Evolutionary conservation across 2,329 filamentous ascomycete species (phyloP).

Genomic region (Geosmithia putterillii): DNA sequence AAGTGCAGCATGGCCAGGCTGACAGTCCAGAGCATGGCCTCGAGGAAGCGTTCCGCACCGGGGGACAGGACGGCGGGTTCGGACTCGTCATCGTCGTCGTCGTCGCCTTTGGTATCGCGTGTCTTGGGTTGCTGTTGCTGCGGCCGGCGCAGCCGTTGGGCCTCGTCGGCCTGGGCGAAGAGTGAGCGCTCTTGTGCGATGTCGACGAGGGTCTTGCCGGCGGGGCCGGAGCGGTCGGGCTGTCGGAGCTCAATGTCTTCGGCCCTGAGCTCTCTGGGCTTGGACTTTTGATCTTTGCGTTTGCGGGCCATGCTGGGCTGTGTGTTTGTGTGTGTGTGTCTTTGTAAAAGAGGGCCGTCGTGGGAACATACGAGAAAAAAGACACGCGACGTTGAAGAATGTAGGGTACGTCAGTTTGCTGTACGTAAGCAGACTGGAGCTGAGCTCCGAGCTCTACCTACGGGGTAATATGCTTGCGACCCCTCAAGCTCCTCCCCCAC

Average conservation of each 20-base stretch:
- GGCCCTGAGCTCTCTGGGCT: constrained; percentile 32
- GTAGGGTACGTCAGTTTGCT: not conserved
- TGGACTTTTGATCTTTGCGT: constrained; percentile 31
- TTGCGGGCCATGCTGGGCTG: constrained; percentile 35
- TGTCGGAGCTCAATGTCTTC: constrained; percentile 49
- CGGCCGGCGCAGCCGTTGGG: no score
- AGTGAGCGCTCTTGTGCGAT: constrained; percentile 54
- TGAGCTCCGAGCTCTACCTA: no score
- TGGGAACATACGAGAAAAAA: not conserved
- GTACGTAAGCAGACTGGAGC: not conserved
- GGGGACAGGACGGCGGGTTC: constrained; percentile 24
- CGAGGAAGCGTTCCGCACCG: constrained; percentile 36
- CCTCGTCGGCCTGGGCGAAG: constrained; percentile 32
- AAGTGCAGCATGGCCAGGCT: constrained; percentile 63
- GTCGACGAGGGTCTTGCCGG: constrained; percentile 58
- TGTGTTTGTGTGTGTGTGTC: no score
- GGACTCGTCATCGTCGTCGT: constrained; percentile 13
- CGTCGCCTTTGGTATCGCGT: constrained; percentile 7
- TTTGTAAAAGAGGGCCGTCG: not conserved
- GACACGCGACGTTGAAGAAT: not conserved
- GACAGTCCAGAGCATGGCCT: constrained; percentile 44
- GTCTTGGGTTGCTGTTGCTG: constrained; percentile 2
- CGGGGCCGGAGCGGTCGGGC: constrained; percentile 52
- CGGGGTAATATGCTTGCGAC: no score
- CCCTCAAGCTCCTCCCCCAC: no score